Evolutionary conservation across 805 yeast species (phyloP).

Genomic region (Kodamaea restingae): DNA sequence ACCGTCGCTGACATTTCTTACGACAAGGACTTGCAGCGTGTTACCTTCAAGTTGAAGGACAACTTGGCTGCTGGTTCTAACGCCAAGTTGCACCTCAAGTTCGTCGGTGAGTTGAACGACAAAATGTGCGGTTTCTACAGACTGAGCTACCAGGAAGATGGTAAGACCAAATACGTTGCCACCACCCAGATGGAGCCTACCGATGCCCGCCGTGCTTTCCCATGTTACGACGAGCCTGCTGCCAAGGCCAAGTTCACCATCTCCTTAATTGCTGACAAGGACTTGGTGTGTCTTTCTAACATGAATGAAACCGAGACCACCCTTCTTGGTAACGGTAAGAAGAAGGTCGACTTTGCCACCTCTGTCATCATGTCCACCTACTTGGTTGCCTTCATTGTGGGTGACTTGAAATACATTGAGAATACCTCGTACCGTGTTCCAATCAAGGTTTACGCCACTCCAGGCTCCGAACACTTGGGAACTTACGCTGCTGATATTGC

Average conservation of each 20-base stretch:
- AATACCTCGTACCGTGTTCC: conserved; percentile 64
- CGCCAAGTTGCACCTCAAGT: conserved; percentile 47
- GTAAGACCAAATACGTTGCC: conserved; percentile 66
- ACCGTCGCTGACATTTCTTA: conserved; percentile 19
- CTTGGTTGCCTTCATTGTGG: conserved; percentile 77
- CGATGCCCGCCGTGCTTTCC: conserved; percentile 84
- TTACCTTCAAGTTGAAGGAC: conserved; percentile 38
- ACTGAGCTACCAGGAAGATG: conserved; percentile 59
- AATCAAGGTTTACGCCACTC: conserved; percentile 76
- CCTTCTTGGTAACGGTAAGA: conserved; percentile 39
- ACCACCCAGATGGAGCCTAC: conserved; percentile 87
- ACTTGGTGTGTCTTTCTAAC: conserved; percentile 61
- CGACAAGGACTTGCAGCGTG: conserved; percentile 37
- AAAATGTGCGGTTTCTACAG: conserved; percentile 83
- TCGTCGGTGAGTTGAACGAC: conserved; percentile 63
- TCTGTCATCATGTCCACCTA: conserved; percentile 85
- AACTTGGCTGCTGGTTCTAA: conserved; percentile 32
- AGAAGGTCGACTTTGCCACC: conserved; percentile 61
- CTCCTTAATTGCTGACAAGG: conserved; percentile 52
- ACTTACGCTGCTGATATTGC: conserved; percentile 70
- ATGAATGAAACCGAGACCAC: conserved; percentile 59
- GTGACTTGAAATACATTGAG: conserved; percentile 74
- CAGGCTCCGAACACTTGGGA: conserved; percentile 70
- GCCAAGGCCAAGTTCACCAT: conserved; percentile 71
- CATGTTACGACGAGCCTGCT: conserved; percentile 82